Evolutionary conservation across 2,329 filamentous ascomycete species (phyloP), one percentile per base, ranked within the genome.

Genomic region (Fusarium sp.): DNA sequence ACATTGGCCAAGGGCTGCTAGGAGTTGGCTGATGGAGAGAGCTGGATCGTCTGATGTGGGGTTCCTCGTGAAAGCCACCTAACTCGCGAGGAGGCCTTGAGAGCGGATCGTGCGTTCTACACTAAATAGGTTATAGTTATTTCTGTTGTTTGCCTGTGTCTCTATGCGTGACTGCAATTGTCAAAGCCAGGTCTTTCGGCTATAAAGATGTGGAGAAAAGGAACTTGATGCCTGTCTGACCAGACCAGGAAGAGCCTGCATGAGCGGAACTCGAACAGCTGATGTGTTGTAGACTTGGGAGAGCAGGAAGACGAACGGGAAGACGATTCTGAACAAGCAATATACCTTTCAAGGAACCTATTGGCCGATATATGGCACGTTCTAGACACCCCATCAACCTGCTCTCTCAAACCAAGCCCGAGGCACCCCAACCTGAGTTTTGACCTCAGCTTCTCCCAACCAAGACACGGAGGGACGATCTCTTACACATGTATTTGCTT

Each of bases 1-100:
- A 61, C 56, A 57, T 51, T 69, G 71, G 68, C 57, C 61, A 73
- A 60, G 67, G 51, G 58, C 62, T 69, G 40, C 61, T 38, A 17
- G 71, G 71, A 71, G 71, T 74, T 64, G 49, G 59, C 63, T 62
- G 64, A 51, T 57, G 56, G 56, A 59, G 58, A 65, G 64, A 69
- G 68, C 59, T 31, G 67, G 35, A 71, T 64, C 27, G 29, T 66
- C 61, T 64, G 64, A 62, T 12, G 61, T 46, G 58, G 58, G 58
- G 56, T 68, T 62, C 58, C 35, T 55, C 44, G 35, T 35, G 56
- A 59, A 51, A 53, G 63, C 46, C 42, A 66, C 31, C 46, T 58
- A 38, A 22, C 58, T 58, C 42, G 42, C 31, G 57, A 58, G 62
- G 42, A 51, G 65, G 55, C 58, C 55, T 59, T 40, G 29, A 72